A percentile compares a stretch with the other conserved stretches of the same genome.
Evolutionary conservation across 208 protist genomes (phyloP).

Genomic region (Wallacemonas sp.): DNA sequence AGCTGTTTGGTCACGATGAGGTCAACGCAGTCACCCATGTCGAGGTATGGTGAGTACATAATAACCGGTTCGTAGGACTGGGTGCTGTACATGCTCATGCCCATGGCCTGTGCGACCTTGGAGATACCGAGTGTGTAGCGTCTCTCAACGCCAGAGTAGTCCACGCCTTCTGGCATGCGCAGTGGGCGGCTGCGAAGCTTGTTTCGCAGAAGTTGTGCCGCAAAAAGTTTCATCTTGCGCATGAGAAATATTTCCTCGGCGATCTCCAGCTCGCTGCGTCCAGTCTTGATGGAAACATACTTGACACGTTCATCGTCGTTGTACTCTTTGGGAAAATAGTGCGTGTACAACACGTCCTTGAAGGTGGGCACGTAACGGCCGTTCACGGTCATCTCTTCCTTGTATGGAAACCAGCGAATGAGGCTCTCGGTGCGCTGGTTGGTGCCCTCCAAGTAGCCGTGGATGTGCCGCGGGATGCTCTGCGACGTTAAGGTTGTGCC

Average conservation of each 20-base stretch:
- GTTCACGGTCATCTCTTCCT: constrained; percentile 84
- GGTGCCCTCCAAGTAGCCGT: constrained; percentile 79
- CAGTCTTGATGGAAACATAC: constrained; percentile 80
- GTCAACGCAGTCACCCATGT: constrained; percentile 85
- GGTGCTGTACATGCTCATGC: constrained; percentile 86
- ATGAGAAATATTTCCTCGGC: constrained; percentile 89
- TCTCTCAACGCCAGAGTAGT: constrained; percentile 83
- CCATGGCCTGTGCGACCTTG: constrained; percentile 82
- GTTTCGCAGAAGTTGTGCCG: constrained; percentile 76
- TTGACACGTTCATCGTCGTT: constrained; percentile 84
- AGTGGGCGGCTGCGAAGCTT: constrained; percentile 71
- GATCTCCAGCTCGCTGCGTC: constrained; percentile 70
- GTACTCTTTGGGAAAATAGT: constrained; percentile 83
- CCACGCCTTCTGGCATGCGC: constrained; percentile 75
- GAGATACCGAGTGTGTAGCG: constrained; percentile 78
- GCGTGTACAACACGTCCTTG: constrained; percentile 68
- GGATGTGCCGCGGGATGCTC: constrained; percentile 86
- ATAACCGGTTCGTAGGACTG: constrained; percentile 73
- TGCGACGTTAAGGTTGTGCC: constrained; percentile 76
- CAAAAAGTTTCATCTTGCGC: constrained; percentile 86
- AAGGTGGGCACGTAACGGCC: constrained; percentile 77
- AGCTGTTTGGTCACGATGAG: constrained; percentile 84
- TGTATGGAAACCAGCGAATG: constrained; percentile 88
- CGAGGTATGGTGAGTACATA: constrained; percentile 77
- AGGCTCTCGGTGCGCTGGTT: constrained; percentile 68